Evolutionary conservation across 2,329 filamentous ascomycete species (phyloP).

Genomic region (Trichoderma oligosporum): DNA sequence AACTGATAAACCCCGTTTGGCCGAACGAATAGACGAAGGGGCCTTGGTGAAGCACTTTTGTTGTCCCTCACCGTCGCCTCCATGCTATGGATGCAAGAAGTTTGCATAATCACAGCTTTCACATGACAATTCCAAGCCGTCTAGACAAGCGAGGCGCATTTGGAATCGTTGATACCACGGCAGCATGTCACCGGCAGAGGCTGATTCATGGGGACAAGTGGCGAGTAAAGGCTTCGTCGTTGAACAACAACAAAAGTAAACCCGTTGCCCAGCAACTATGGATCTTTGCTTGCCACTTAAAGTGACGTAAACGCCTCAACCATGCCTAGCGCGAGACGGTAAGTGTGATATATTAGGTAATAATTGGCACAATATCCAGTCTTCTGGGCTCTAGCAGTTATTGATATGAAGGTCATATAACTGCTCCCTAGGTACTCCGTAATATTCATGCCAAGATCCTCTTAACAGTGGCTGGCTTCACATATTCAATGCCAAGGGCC

Average conservation of each 20-base stretch:
- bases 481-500: background rate
- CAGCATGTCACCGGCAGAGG: constrained; percentile 9
- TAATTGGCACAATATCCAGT: no score
- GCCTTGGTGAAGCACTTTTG: background rate
- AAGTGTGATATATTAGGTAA: no score
- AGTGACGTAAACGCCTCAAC: constrained; percentile 4
- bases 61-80: background rate
- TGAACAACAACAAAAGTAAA: background rate
- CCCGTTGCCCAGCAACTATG: background rate
- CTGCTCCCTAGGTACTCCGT: background rate
- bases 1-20: constrained; percentile 5
- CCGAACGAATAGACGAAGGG: constrained; percentile 1
- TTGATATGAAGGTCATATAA: background rate
- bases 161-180: background rate
- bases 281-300: background rate
- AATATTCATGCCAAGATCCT: background rate
- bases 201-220: background rate
- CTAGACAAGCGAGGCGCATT: constrained; percentile 3
- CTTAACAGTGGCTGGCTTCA: background rate
- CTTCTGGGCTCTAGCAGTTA: background rate
- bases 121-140: background rate
- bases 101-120: background rate
- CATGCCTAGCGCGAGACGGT: background rate
- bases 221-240: background rate
- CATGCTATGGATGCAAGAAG: background rate